Percentiles rank a stretch among this genome's conserved stretches.
Evolutionary conservation across 73 alveolate species (phyloP).

Genomic region (Uronychia binucleata): DNA sequence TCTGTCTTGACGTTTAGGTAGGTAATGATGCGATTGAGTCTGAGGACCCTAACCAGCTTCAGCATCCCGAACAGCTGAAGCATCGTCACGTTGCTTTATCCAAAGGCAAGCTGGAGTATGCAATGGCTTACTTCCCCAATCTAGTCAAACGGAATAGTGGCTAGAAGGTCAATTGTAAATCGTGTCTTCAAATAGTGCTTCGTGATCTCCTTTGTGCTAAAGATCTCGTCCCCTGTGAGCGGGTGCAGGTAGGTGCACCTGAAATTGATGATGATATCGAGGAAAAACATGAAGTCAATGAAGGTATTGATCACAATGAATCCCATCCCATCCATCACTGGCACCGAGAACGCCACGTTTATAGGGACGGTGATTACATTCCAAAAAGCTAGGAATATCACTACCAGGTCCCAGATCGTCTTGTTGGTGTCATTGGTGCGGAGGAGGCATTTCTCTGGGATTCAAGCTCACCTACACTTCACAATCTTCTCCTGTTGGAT

Average conservation of each 20-base stretch:
- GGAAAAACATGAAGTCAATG: conserved; percentile 51
- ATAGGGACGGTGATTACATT: conserved; percentile 16
- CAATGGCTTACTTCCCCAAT: neutral
- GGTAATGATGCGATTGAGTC: conserved; percentile 6
- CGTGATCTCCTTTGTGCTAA: conserved; percentile 30
- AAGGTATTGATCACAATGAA: conserved; percentile 16
- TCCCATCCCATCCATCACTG: neutral
- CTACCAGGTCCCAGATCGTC: conserved; percentile 17
- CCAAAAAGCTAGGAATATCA: conserved; percentile 4
- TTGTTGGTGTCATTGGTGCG: neutral
- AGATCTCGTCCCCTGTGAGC: conserved; percentile 39
- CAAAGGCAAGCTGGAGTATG: neutral
- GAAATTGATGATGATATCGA: conserved; percentile 47
- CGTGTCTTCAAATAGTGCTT: conserved; percentile 33
- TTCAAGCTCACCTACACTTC: neutral
- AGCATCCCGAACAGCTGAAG: conserved; percentile 23
- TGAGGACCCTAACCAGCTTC: conserved; percentile 19
- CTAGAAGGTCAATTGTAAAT: conserved; percentile 55
- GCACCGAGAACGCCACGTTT: neutral
- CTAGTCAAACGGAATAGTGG: conserved; percentile 57
- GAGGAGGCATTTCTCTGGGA: neutral
- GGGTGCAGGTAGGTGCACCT: conserved; percentile 40
- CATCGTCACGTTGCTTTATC: neutral
- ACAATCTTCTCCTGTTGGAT: neutral
- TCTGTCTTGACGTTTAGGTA: conserved; percentile 6